Percentiles rank a stretch among this genome's conserved stretches.
Evolutionary conservation across 768 basidiomycete genomes (phyloP).

Genomic region (Amanita polypyramis): DNA sequence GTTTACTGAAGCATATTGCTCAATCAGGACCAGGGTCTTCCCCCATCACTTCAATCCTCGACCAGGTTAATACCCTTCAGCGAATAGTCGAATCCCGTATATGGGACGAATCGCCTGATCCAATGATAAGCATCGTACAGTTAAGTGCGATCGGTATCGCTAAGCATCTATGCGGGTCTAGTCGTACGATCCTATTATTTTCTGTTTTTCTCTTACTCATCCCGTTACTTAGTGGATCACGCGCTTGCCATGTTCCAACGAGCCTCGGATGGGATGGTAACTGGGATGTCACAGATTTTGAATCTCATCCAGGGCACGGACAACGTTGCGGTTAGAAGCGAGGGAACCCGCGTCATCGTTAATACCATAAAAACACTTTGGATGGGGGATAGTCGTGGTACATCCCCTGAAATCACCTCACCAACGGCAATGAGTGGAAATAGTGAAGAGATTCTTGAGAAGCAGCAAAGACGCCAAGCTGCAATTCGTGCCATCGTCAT

Average conservation of each 20-base stretch:
- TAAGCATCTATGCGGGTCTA: conserved; percentile 79
- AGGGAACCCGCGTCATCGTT: conserved; percentile 82
- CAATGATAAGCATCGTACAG: conserved; percentile 79
- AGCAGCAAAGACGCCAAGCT: conserved; percentile 38
- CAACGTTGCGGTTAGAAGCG: conserved; percentile 74
- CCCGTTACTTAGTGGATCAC: conserved; percentile 26
- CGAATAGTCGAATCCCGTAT: conserved; percentile 51
- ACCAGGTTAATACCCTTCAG: conserved; percentile 52
- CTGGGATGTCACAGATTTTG: conserved; percentile 60
- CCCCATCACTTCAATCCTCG: conserved; percentile 48
- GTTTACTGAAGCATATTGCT: conserved; percentile 79
- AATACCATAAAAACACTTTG: conserved; percentile 77
- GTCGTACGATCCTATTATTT: conserved; percentile 35
- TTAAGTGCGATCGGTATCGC: conserved; percentile 78
- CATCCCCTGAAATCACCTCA: conserved; percentile 13
- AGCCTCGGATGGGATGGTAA: conserved; percentile 19
- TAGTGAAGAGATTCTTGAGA: conserved; percentile 25
- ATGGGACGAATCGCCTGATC: conserved; percentile 65
- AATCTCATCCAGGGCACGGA: conserved; percentile 71
- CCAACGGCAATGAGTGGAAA: conserved; percentile 13
- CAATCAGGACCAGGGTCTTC: conserved; percentile 51
- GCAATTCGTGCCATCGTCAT: conserved; percentile 45
- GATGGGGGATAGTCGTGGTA: conserved; percentile 32
- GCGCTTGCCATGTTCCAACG: conserved; percentile 44
- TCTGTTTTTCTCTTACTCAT: neutral